Conservation (phyloP, 495 filamentous ascomycete species). For the Aspergillus funiculosus region DNA sequence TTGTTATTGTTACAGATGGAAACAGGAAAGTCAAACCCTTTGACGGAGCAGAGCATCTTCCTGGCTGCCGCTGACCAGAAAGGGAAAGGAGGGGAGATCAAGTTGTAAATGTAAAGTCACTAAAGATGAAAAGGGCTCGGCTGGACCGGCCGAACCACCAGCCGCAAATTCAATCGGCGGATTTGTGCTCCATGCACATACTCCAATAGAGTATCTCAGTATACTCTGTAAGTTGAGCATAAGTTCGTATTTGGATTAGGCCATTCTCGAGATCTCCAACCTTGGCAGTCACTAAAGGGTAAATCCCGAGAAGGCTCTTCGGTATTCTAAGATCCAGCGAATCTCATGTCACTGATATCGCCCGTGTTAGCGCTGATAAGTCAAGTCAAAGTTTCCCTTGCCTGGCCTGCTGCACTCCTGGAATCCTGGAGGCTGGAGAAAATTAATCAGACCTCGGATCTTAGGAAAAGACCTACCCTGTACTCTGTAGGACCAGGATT, state of each 20-base stretch:
- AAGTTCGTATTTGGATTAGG: too few relatives aligned
- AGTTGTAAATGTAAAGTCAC: background rate
- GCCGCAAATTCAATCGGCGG: too few relatives aligned
- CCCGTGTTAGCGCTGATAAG: conserved; percentile 11
- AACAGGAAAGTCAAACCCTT: background rate
- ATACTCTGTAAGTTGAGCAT: too few relatives aligned
- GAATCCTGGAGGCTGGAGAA: too few relatives aligned
- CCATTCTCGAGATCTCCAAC: conserved; percentile 19
- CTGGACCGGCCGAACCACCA: too few relatives aligned
- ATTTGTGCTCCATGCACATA: too few relatives aligned
- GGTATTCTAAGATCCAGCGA: conserved; percentile 12
- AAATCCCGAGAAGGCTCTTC: conserved; percentile 16
- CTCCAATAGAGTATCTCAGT: too few relatives aligned
- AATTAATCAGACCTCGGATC: too few relatives aligned
- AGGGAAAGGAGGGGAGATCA: background rate
- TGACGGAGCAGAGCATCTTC: background rate
- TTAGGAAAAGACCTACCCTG: conserved; percentile 10
- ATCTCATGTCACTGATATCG: conserved; percentile 11
- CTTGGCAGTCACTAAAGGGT: conserved; percentile 18
- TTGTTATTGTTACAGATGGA: too few relatives aligned
- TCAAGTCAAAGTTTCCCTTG: conserved; percentile 11
- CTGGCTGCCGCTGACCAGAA: conserved; percentile 5
- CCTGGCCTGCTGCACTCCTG: conserved; percentile 8
- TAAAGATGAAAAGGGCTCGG: too few relatives aligned
- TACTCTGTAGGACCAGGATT: too few relatives aligned